phyloP scores from a whole-genome alignment of 768 basidiomycete species.

The Baorangia bicolor region DNA sequence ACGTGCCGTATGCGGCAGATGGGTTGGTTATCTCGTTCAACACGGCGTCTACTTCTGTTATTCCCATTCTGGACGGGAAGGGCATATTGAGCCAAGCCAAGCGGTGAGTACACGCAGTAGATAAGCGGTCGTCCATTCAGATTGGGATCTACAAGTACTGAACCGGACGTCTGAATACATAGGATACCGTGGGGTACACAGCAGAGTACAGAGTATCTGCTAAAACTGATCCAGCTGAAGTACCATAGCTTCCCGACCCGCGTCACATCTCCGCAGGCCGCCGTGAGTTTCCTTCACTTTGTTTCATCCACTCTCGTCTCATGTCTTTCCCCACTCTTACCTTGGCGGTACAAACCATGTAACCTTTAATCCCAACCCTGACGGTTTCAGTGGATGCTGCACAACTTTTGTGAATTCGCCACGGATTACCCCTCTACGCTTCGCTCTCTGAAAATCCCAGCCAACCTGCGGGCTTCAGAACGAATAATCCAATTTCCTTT shows the following conservation, averaged over 20 bases:
- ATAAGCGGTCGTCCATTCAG: not conserved
- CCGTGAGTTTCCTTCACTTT: constrained; percentile 45
- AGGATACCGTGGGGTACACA: constrained; percentile 95
- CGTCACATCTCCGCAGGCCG: constrained; percentile 73
- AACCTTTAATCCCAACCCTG: not conserved
- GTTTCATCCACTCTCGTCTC: not conserved
- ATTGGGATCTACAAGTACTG: not conserved
- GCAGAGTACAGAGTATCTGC: constrained; percentile 87
- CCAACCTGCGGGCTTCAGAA: constrained; percentile 59
- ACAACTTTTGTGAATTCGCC: constrained; percentile 81
- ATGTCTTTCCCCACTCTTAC: not conserved
- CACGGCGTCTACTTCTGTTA: constrained; percentile 85
- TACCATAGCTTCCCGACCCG: constrained; percentile 91
- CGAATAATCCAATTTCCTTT: constrained; percentile 90
- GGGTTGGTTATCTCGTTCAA: constrained; percentile 91
- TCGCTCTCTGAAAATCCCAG: constrained; percentile 65
- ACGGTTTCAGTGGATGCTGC: constrained; percentile 80
- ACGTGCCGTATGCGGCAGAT: too few relatives aligned
- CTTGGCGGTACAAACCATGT: not conserved
- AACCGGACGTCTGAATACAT: not conserved
- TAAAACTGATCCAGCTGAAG: constrained; percentile 93
- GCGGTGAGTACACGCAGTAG: constrained; percentile 51
- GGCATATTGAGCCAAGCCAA: constrained; percentile 85
- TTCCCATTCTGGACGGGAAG: constrained; percentile 81
- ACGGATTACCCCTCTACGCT: constrained; percentile 71